A percentile compares a stretch with the other conserved stretches of the same genome.
phyloP scores from a whole-genome alignment of 1,284 basidiomycete species.

The Sphagnurus paluster region DNA sequence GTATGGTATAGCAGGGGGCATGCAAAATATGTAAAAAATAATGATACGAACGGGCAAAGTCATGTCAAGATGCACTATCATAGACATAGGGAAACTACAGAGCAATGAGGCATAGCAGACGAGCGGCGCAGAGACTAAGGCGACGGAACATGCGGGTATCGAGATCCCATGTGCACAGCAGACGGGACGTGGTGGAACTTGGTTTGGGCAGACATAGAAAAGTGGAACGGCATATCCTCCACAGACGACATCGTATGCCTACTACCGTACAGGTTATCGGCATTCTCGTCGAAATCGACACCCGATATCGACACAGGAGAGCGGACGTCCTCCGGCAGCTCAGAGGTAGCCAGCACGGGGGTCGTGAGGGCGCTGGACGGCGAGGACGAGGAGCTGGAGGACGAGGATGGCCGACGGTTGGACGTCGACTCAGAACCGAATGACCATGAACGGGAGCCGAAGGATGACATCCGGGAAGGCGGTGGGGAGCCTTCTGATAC shows the following conservation, averaged over 20 bases:
- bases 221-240: neutral
- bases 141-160: neutral
- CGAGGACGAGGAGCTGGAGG: slow-evolving; percentile 3
- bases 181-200: neutral
- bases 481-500: slow-evolving; percentile 1
- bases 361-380: slow-evolving; percentile 1
- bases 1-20: no score
- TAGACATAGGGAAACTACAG: neutral
- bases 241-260: neutral
- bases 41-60: neutral
- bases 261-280: neutral
- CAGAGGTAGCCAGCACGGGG: neutral
- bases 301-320: slow-evolving; percentile 3
- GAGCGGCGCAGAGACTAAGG: neutral
- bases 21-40: neutral
- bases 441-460: neutral
- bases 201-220: neutral
- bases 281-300: neutral
- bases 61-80: slow-evolving; percentile 7
- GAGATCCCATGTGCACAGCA: neutral
- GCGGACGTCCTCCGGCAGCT: neutral
- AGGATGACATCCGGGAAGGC: slow-evolving; percentile 1
- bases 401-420: neutral
- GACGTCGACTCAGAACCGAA: neutral
- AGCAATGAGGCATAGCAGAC: neutral